A percentile compares a stretch with the other conserved stretches of the same genome.
phyloP scores from a whole-genome alignment of 169 alveolate species.

The Plasmodium gaboni region DNA sequence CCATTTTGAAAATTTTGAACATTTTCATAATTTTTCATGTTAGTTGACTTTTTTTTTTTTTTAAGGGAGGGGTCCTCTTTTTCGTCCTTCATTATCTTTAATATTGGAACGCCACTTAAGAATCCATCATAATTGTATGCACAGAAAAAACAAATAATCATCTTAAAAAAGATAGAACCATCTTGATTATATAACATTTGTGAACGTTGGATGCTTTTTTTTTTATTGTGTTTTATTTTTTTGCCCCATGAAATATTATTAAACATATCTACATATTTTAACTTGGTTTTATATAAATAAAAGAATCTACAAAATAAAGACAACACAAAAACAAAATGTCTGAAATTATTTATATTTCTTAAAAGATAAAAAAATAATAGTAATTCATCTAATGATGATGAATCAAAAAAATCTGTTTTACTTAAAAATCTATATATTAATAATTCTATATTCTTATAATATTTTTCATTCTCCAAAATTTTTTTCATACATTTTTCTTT shows the following conservation, averaged over 20 bases:
- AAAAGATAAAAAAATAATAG: slow-evolving; percentile 27
- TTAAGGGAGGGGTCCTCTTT: slow-evolving; percentile 7
- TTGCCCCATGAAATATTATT: not conserved
- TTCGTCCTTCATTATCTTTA: slow-evolving; percentile 27
- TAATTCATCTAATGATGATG: slow-evolving; percentile 23
- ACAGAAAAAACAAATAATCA: slow-evolving; percentile 37
- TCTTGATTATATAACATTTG: not conserved
- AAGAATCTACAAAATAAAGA: slow-evolving; percentile 52
- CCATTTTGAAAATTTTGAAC: no score
- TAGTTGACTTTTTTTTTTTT: not conserved
- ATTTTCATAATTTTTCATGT: no score
- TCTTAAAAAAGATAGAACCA: slow-evolving; percentile 12
- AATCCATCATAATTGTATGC: slow-evolving; percentile 24
- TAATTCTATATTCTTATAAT: slow-evolving; percentile 28
- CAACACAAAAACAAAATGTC: slow-evolving; percentile 35
- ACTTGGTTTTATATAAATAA: slow-evolving; percentile 28
- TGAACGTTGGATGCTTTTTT: not conserved
- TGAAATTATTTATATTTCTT: slow-evolving; percentile 23
- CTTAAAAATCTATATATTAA: slow-evolving; percentile 31
- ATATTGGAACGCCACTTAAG: slow-evolving; percentile 9
- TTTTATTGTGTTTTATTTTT: not conserved
- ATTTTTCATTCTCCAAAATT: not conserved
- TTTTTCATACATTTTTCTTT: not conserved
- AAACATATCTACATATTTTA: not conserved
- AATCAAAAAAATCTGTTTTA: slow-evolving; percentile 67